These are phyloP conservation scores for Leccinum boreale DNA, from an alignment of 768 basidiomycete genomes.

Conservation along the genomic window DNA sequence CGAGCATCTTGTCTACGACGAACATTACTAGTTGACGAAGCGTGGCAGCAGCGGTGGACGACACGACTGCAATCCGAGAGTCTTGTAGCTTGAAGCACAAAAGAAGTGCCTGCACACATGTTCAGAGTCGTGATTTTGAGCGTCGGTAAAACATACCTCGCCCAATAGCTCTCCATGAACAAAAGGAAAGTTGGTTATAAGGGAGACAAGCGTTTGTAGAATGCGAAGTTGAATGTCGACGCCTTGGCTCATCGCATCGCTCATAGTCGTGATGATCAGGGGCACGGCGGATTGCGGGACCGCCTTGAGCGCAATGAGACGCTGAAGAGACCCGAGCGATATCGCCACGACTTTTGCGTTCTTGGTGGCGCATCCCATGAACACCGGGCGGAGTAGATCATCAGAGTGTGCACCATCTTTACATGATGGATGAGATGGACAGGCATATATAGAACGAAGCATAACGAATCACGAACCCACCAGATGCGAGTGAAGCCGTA, in stretches of 20 bases:
- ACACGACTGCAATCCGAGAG: slow-evolving; percentile 92
- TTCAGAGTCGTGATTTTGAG: background rate
- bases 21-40: slow-evolving; percentile 97
- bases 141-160: slow-evolving; percentile 53
- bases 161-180: slow-evolving; percentile 79
- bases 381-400: slow-evolving; percentile 80
- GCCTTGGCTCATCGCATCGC: slow-evolving; percentile 85
- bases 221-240: slow-evolving; percentile 97
- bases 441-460: background rate
- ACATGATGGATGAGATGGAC: background rate
- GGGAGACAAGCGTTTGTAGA: slow-evolving; percentile 85
- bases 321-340: slow-evolving; percentile 85
- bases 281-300: slow-evolving; percentile 80
- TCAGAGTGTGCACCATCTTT: slow-evolving; percentile 77
- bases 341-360: slow-evolving; percentile 94
- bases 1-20: slow-evolving; percentile 89
- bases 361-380: slow-evolving; percentile 92
- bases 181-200: slow-evolving; percentile 83
- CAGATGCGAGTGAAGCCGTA: slow-evolving; percentile 66
- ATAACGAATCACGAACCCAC: slow-evolving; percentile 39
- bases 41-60: slow-evolving; percentile 94
- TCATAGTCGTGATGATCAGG: slow-evolving; percentile 79
- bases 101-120: slow-evolving; percentile 66
- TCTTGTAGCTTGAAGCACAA: slow-evolving; percentile 96
- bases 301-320: slow-evolving; percentile 83